Conservation (phyloP, 805 yeast genomes). For the Myxozyma kluyveri region DNA sequence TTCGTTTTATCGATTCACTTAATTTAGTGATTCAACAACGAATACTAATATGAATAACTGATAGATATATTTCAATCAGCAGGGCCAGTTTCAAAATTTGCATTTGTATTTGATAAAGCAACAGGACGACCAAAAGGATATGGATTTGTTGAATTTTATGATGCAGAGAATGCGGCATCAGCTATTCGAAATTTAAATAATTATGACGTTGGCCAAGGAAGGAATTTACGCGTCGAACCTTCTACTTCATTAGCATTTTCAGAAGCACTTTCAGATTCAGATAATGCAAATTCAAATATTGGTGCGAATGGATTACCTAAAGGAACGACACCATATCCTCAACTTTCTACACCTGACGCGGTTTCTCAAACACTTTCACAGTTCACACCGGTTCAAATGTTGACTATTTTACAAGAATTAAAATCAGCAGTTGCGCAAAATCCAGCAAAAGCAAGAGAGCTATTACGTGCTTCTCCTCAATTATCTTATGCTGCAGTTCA, state of each 20-base stretch:
- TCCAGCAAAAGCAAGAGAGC: conserved; percentile 56
- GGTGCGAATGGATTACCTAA: conserved; percentile 43
- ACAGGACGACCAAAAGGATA: conserved; percentile 91
- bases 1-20: conserved; percentile 2
- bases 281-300: not conserved
- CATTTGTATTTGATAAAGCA: conserved; percentile 77
- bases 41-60: not conserved
- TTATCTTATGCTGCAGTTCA: conserved; percentile 80
- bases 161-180: conserved; percentile 80
- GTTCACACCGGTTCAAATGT: conserved; percentile 48
- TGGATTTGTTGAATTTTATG: conserved; percentile 77
- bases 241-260: conserved; percentile 46
- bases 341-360: conserved; percentile 41
- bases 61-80: conserved; percentile 74
- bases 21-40: not conserved
- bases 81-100: conserved; percentile 78
- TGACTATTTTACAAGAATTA: conserved; percentile 54
- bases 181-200: conserved; percentile 88
- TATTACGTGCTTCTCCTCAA: conserved; percentile 74
- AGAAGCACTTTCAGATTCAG: conserved; percentile 11
- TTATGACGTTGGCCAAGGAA: conserved; percentile 66
- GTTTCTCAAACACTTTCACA: conserved; percentile 49
- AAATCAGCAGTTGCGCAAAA: conserved; percentile 56
- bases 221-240: conserved; percentile 72
- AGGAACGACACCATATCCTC: conserved; percentile 46